Evolutionary conservation across 306 rosid genomes (phyloP), one percentile per base, ranked within the genome.

Genomic region (Gleditsia sinensis): DNA sequence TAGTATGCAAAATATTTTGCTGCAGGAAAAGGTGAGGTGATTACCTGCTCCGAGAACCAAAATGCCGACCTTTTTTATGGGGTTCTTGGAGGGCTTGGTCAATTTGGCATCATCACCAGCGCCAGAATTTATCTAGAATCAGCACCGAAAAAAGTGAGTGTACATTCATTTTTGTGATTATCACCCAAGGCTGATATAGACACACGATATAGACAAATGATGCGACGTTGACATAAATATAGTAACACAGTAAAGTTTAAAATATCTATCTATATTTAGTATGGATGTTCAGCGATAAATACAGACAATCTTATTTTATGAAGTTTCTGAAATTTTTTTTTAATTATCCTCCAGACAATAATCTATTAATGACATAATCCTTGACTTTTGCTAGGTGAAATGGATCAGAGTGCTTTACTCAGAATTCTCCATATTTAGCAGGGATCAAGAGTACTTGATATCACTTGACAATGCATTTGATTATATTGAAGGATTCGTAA

Each of bases 1-100:
- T 51, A 1, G 61, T 73, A 42, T 72, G 42, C 39, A 49, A 76
- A 74, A 32, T 36, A 7, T 61, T 55, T 66, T 71, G 20, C 32
- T 83, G 80, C 84, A 94, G 98, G 98, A 75, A 91, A 88, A 67
- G 98, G 98, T 82, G 96, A 89, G 61, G 84, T 85, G 50, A 82
- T 88, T 63, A 87, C 88, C 70, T 94, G 98, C 78, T 91, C 98
- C 2, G 85, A 72, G 69, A 85, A 87, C 75, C 77, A 82, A 69
- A 84, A 85, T 81, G 80, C 88, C 32, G 97, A 94, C 49, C 98
- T 94, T 75, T 94, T 89, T 53, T 36, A 86, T 72, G 89, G 87
- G 50, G 97, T 88, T 72, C 92, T 91, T 58, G 98, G 98, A 71
- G 98, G 98, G 56, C 94, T 94, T 23, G 98, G 98, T 54, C 98